A percentile compares a stretch with the other conserved stretches of the same genome.
Evolutionary conservation across 805 yeast species (phyloP).

Genomic region (Ogataea sp.): DNA sequence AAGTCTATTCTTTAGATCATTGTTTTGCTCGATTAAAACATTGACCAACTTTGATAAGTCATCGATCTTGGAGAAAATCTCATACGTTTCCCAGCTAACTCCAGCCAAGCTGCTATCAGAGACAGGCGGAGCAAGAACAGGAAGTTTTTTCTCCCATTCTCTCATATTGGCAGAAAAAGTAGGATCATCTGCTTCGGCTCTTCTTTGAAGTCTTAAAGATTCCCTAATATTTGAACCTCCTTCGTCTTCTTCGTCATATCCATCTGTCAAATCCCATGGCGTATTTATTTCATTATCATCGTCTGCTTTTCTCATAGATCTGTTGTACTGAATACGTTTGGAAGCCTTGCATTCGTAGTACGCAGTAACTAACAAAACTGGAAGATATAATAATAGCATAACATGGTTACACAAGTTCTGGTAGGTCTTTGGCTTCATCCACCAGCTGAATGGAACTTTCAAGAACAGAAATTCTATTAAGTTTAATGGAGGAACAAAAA

Average conservation of each 20-base stretch:
- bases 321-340: constrained; percentile 61
- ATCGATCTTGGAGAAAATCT: constrained; percentile 44
- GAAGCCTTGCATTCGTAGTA: constrained; percentile 60
- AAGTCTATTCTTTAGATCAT: constrained; percentile 9
- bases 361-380: constrained; percentile 54
- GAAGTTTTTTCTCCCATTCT: constrained; percentile 44
- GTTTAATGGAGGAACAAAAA: constrained; percentile 81
- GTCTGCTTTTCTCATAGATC: constrained; percentile 55
- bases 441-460: constrained; percentile 35
- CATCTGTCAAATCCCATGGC: constrained; percentile 82
- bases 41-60: constrained; percentile 33
- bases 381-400: constrained; percentile 62
- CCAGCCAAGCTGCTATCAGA: constrained; percentile 45
- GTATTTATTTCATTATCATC: constrained; percentile 74
- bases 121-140: constrained; percentile 49
- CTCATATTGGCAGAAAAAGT: constrained; percentile 45
- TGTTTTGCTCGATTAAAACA: constrained; percentile 23
- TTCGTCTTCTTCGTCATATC: constrained; percentile 38
- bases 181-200: constrained; percentile 65
- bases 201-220: constrained; percentile 40
- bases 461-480: constrained; percentile 52
- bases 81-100: constrained; percentile 57
- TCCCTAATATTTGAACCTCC: constrained; percentile 23
- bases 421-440: constrained; percentile 24
- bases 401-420: constrained; percentile 39